Evolutionary conservation across 257 asterid species (phyloP).

Genomic region (Solanum rostratum): DNA sequence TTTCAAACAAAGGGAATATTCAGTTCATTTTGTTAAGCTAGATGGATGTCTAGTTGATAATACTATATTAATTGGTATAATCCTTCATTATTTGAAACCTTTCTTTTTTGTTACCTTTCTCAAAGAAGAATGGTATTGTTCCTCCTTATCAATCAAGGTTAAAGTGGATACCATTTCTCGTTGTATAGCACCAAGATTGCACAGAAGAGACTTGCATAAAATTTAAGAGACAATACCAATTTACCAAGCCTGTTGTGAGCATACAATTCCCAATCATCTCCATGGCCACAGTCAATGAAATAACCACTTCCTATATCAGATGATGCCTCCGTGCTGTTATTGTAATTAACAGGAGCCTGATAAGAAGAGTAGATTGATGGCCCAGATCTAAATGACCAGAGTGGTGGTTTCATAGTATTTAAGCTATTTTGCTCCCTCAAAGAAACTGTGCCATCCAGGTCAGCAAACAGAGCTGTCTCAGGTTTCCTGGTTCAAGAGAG

Average conservation of each 20-base stretch:
- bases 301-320: constrained; percentile 48
- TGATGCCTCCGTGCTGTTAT: constrained; percentile 32
- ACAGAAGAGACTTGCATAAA: background rate
- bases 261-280: constrained; percentile 81
- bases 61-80: background rate
- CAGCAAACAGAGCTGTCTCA: constrained; percentile 77
- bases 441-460: constrained; percentile 69
- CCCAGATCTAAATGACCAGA: constrained; percentile 91
- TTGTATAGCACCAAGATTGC: background rate
- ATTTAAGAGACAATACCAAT: constrained; percentile 32
- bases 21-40: background rate
- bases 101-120: background rate
- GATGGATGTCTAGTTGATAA: background rate
- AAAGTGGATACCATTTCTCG: background rate
- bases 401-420: constrained; percentile 50
- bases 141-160: background rate
- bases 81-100: background rate
- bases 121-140: background rate
- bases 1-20: background rate
- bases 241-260: constrained; percentile 74
- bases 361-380: constrained; percentile 71
- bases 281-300: constrained; percentile 82
- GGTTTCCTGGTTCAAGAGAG: constrained; percentile 30
- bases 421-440: constrained; percentile 37
- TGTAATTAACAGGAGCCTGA: constrained; percentile 43